Percentiles rank a stretch among this genome's conserved stretches.
Conservation (phyloP, 164 flowering plant species). For the Umbilicus rupestris region DNA sequence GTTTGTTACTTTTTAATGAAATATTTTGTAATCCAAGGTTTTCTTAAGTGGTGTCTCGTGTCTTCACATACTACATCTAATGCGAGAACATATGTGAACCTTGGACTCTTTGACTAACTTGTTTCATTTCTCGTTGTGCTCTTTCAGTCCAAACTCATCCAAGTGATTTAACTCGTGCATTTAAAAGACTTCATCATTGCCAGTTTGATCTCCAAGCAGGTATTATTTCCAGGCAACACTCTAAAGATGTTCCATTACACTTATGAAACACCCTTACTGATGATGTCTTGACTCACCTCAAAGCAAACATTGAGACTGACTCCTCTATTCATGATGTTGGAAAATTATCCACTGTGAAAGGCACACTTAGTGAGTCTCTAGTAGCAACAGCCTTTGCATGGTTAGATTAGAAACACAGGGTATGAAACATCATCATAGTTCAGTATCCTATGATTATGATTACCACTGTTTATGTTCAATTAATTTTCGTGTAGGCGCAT, state of each 20-base stretch:
- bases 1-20: background rate
- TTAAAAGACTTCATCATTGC: background rate
- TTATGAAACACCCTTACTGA: background rate
- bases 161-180: background rate
- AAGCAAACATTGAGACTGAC: background rate
- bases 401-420: background rate
- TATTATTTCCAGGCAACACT: background rate
- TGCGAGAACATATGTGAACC: background rate
- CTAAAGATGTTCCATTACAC: background rate
- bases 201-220: background rate
- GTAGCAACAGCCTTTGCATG: background rate
- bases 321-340: background rate
- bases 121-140: background rate
- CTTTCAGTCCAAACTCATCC: background rate
- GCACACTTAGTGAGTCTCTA: no score
- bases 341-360: background rate
- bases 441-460: conserved; percentile 4
- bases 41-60: no score
- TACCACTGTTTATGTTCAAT: background rate
- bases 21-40: background rate
- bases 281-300: background rate
- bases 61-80: background rate
- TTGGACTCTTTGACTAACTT: background rate
- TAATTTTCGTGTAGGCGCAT: background rate
- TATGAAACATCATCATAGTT: background rate